Evolutionary conservation across 331 rosid species (phyloP).

Genomic region (Quercus phellos): DNA sequence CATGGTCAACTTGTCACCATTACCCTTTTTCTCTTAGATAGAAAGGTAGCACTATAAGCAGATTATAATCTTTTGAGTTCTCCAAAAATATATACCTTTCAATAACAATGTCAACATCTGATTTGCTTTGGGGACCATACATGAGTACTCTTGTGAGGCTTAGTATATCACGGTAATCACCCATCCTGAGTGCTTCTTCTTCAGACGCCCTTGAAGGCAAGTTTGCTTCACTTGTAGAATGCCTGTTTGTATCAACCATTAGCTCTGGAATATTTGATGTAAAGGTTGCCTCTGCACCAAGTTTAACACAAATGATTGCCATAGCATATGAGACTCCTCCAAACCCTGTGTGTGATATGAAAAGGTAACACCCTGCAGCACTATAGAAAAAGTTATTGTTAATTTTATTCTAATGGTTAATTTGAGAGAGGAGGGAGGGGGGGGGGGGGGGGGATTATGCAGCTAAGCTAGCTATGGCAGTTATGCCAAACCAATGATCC

Average conservation of each 20-base stretch:
- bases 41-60: not conserved
- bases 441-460: too few species aligned
- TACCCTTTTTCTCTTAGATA: not conserved
- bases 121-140: slow-evolving; percentile 82
- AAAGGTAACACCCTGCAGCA: slow-evolving; percentile 71
- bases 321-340: slow-evolving; percentile 89
- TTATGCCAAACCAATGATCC: slow-evolving; percentile 7
- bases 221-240: slow-evolving; percentile 28
- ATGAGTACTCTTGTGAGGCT: slow-evolving; percentile 77
- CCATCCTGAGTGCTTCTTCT: slow-evolving; percentile 62
- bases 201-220: slow-evolving; percentile 41
- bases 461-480: not conserved
- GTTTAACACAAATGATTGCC: slow-evolving; percentile 63
- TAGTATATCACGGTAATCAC: slow-evolving; percentile 80
- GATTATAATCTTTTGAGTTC: not conserved
- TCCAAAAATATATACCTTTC: slow-evolving; percentile 43
- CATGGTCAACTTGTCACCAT: not conserved
- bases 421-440: not conserved
- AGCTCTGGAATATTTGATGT: slow-evolving; percentile 37
- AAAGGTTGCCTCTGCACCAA: slow-evolving; percentile 42
- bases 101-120: slow-evolving; percentile 64
- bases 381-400: slow-evolving; percentile 34
- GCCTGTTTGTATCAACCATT: slow-evolving; percentile 24
- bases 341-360: slow-evolving; percentile 78
- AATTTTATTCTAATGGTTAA: slow-evolving; percentile 4